Evolutionary conservation across 208 protist species (phyloP), one percentile per base, ranked within the genome.

Genomic region (Herpetomonas muscarum): DNA sequence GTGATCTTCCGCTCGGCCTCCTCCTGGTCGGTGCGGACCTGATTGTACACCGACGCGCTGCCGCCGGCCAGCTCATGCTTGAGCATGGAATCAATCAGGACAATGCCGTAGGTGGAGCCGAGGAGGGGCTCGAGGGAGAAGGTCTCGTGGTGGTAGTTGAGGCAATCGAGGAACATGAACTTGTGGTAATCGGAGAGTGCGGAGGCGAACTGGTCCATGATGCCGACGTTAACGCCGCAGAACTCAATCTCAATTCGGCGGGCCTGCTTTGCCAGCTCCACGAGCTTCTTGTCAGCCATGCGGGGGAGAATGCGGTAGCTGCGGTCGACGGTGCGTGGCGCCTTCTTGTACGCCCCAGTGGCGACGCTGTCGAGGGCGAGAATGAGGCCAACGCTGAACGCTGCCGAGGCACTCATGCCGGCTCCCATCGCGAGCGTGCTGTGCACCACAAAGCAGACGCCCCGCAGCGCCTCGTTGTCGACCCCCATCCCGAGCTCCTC

Each of bases 191-290:
- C 77, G 22, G 87, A 60, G 17, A 96, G 73, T 45, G 65, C 84
- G 2, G 85, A 85, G 51, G 75, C 80, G 57, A 94, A 89, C 78
- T 97, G 92, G 57, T 96, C 92, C 92, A 96, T 96, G 69, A 97
- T 95, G 55, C 92, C 92, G 55, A 93, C 89, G 7, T 92, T 85
- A 3, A 91, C 78, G 25, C 82, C 78, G 34, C 81, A 90, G 66
- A 77, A 97, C 32, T 85, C 67, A 45, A 73, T 79, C 59, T 97
- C 88, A 31, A 90, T 88, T 22, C 74, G 67, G 47, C 89, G 84
- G 2, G 66, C 85, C 60, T 84, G 75, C 67, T 85, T 77, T 15
- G 74, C 80, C 13, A 91, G 53, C 34, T 78, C 68, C 22, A 85
- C 67, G 28, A 76, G 61, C 2, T 85, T 65, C 22, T 70, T 32